These are phyloP conservation scores for Cytospora piceicola DNA, from an alignment of 2,329 filamentous ascomycete genomes.

Conservation along the genomic window DNA sequence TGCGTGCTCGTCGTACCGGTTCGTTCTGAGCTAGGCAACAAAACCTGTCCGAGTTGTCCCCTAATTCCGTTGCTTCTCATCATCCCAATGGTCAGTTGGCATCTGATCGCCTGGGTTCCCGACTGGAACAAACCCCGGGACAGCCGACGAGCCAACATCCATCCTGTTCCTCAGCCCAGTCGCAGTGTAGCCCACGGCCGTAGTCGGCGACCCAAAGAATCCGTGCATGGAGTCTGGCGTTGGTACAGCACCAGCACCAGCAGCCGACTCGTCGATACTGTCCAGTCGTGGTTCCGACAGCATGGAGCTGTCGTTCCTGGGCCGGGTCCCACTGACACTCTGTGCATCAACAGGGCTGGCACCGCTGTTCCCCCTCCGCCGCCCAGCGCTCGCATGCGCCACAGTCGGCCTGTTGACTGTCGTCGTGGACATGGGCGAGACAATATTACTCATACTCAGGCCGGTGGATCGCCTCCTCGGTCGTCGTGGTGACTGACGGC, in stretches of 20 bases:
- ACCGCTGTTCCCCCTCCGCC: conserved; percentile 38
- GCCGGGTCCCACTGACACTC: conserved; percentile 26
- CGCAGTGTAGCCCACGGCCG: conserved; percentile 48
- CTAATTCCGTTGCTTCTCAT: neutral
- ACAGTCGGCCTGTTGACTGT: conserved; percentile 17
- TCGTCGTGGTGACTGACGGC: conserved; percentile 31
- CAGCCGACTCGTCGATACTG: conserved; percentile 46
- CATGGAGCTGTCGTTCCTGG: conserved; percentile 34
- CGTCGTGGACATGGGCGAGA: conserved; percentile 22
- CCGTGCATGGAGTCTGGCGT: conserved; percentile 45
- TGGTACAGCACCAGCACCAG: conserved; percentile 33
- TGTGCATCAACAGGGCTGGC: conserved; percentile 33
- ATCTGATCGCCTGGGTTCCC: conserved; percentile 3
- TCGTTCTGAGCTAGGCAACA: neutral
- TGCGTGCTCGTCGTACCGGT: neutral
- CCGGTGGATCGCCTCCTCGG: conserved; percentile 8
- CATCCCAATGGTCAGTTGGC: neutral
- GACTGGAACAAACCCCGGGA: conserved; percentile 23
- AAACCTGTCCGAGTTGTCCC: neutral
- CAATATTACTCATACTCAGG: conserved; percentile 11
- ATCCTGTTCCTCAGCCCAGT: conserved; percentile 34
- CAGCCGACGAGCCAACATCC: conserved; percentile 28
- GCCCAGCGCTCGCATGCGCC: conserved; percentile 16
- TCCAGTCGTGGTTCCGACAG: conserved; percentile 35
- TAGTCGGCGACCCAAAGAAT: conserved; percentile 48